Evolutionary conservation across 768 basidiomycete genomes (phyloP), one percentile per base, ranked within the genome.

Genomic region (Pleurotus citrinopileatus): DNA sequence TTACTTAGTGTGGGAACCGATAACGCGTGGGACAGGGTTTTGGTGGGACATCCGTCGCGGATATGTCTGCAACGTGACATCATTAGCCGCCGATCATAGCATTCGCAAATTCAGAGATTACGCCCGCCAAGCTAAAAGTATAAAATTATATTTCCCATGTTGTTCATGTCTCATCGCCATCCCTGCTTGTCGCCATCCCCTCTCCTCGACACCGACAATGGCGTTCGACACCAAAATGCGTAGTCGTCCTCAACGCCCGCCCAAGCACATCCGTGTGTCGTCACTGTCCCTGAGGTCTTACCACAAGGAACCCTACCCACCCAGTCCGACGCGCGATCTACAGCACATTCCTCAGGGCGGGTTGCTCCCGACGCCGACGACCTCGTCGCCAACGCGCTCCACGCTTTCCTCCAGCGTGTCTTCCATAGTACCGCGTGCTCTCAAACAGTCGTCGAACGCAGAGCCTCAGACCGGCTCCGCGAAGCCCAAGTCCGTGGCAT

Each of bases 401-500:
- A 10, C 32, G 32, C 32, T 34, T n/a, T 26, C 15, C 17, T 25
- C 27, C n/a, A 47, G 27, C 27, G 22, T 9, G 34, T 36, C 32
- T 38, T 43, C 52, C 26, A 37, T 56, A n/a, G 38, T 53, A 27
- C 52, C 60, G 9, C 58, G 55, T 29, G 59, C 59, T 38, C 36
- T 54, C 45, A 55, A 56, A 22, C 46, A 40, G 6, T 40, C 50
- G 17, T 37, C 43, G n/a, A 10, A 22, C 40, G 19, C 7, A 50
- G 17, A 46, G n/a, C 22, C 58, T 22, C 19, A 42, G 17, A 34
- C n/a, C 32, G 32, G n/a, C 32, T 34, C 32, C 32, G 32, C 32
- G 32, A 23, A 13, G 29, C 51, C 50, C 52, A 58, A 17, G 72
- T 70, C 3, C 64, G 70, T 20, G 59, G 68, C 1, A 73, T 76